Conservation (phyloP, 1,284 basidiomycete genomes). For the Schizophyllum commune region DNA sequence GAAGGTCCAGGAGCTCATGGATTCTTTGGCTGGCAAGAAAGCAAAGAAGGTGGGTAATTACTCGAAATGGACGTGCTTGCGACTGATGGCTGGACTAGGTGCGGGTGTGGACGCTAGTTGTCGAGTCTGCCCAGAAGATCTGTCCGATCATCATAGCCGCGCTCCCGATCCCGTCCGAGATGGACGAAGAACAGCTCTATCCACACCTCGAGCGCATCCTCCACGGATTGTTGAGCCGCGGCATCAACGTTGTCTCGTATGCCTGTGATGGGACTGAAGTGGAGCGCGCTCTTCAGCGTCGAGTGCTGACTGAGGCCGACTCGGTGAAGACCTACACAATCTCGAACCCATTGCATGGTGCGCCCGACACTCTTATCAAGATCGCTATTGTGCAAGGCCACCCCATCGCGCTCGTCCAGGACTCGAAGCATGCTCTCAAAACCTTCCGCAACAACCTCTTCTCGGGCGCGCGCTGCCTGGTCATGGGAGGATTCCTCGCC, state of each 20-base stretch:
- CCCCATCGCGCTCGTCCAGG: constrained; percentile 22
- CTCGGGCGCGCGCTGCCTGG: constrained; percentile 20
- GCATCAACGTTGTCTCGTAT: constrained; percentile 19
- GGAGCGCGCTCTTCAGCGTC: constrained; percentile 18
- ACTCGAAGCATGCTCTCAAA: constrained; percentile 27
- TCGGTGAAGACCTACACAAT: constrained; percentile 5
- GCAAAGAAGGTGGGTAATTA: no score
- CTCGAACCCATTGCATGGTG: constrained; percentile 3
- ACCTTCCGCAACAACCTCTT: constrained; percentile 24
- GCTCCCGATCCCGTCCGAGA: constrained; percentile 15
- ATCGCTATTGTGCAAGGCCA: constrained; percentile 8
- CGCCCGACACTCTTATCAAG: background rate
- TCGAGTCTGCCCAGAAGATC: no score
- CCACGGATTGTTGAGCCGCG: constrained; percentile 12
- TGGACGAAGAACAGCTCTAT: constrained; percentile 13
- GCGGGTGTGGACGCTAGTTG: no score
- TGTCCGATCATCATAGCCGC: constrained; percentile 21
- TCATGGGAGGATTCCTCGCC: constrained; percentile 17
- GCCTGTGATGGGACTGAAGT: constrained; percentile 21
- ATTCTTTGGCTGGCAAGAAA: no score
- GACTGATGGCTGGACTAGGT: no score
- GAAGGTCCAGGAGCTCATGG: no score
- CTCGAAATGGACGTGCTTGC: no score
- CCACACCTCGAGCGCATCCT: constrained; percentile 10
- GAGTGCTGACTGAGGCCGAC: constrained; percentile 7